Evolutionary conservation across 306 rosid species (phyloP).

Genomic region (Abrus precatorius): DNA sequence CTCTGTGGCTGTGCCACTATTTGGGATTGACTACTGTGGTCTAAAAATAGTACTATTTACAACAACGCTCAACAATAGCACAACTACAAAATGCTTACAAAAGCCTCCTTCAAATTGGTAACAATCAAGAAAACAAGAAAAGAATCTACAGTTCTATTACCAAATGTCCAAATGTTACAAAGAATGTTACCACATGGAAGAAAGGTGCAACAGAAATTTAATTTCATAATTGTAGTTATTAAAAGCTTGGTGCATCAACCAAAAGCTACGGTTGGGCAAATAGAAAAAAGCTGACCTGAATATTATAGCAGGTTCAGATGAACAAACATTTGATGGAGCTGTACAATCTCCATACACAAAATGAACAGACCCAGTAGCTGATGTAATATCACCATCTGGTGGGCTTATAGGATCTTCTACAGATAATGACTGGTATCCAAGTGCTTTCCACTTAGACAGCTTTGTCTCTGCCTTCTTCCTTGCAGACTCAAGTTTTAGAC

Average conservation of each 20-base stretch:
- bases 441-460: conserved; percentile 81
- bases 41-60: neutral
- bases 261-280: conserved; percentile 31
- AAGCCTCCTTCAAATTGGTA: neutral
- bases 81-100: conserved; percentile 3
- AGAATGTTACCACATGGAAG: conserved; percentile 11
- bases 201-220: conserved; percentile 15
- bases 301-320: conserved; percentile 73
- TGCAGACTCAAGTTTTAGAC: conserved; percentile 70
- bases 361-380: conserved; percentile 81
- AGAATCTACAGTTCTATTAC: conserved; percentile 4
- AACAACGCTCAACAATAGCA: neutral
- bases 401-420: conserved; percentile 65
- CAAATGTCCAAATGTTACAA: conserved; percentile 12
- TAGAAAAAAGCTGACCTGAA: conserved; percentile 66
- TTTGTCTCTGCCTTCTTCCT: conserved; percentile 84
- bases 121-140: conserved; percentile 12
- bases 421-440: conserved; percentile 76
- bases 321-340: conserved; percentile 63
- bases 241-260: conserved; percentile 24
- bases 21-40: too few relatives aligned
- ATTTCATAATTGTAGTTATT: conserved; percentile 19
- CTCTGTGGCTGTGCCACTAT: too few relatives aligned
- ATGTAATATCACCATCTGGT: conserved; percentile 54
- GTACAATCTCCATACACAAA: conserved; percentile 94